Conservation (phyloP, 2,329 filamentous ascomycete species). For the Ciborinia camelliae region DNA sequence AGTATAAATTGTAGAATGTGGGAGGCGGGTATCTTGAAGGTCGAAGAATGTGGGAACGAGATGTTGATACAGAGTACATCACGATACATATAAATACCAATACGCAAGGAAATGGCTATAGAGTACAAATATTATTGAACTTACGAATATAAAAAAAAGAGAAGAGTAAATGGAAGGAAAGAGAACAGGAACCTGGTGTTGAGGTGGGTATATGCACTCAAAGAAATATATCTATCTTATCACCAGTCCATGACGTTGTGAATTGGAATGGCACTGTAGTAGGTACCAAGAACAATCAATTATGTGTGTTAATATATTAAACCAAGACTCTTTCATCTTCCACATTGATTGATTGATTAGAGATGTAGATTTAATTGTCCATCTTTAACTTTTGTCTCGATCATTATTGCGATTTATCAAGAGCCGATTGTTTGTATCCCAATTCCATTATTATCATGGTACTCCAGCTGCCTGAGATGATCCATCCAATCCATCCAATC, state of each 20-base stretch:
- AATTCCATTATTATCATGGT: too few relatives aligned
- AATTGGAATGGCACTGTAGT: neutral
- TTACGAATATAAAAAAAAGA: neutral
- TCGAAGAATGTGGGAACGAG: neutral
- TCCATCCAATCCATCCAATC: too few relatives aligned
- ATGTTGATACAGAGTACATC: slow-evolving; percentile 1
- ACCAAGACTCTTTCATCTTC: too few relatives aligned
- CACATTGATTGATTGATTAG: too few relatives aligned
- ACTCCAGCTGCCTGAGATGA: neutral
- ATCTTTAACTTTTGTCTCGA: too few relatives aligned
- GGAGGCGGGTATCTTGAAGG: neutral
- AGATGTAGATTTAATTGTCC: too few relatives aligned
- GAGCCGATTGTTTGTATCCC: too few relatives aligned
- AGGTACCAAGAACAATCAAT: neutral
- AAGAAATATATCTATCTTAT: neutral
- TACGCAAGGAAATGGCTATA: neutral
- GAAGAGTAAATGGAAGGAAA: neutral
- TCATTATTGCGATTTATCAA: too few relatives aligned
- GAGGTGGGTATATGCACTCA: slow-evolving; percentile 1
- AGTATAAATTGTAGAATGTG: neutral
- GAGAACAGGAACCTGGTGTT: neutral
- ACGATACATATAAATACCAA: too few relatives aligned
- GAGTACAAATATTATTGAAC: neutral
- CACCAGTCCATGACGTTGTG: slow-evolving; percentile 4
- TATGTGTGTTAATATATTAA: too few relatives aligned